These are phyloP conservation scores for Nemania serpens DNA, from an alignment of 2,329 filamentous ascomycete species.

Conservation along the genomic window DNA sequence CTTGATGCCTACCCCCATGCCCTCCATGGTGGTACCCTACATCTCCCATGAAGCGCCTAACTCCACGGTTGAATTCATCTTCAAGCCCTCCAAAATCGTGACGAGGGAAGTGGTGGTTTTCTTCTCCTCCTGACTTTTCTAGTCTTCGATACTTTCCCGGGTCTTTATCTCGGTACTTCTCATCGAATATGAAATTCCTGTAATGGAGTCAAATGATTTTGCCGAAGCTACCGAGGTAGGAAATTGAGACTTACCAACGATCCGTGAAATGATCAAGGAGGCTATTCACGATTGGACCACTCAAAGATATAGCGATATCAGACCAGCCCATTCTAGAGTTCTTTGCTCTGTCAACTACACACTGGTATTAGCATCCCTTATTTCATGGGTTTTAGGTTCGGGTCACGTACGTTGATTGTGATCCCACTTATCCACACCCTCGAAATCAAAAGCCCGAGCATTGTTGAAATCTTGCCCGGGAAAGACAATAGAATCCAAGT, in stretches of 20 bases:
- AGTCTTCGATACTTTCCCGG: constrained; percentile 55
- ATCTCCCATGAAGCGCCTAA: constrained; percentile 47
- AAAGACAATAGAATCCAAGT: constrained; percentile 77
- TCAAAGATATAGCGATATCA: constrained; percentile 78
- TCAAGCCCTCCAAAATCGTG: constrained; percentile 48
- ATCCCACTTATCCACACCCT: constrained; percentile 76
- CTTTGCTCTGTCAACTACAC: constrained; percentile 70
- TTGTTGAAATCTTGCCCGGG: constrained; percentile 95
- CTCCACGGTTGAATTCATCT: constrained; percentile 48
- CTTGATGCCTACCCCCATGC: constrained; percentile 23
- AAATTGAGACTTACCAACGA: constrained; percentile 63
- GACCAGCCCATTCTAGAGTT: constrained; percentile 92
- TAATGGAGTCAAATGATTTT: not conserved
- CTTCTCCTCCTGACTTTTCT: constrained; percentile 23
- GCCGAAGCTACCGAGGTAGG: not conserved
- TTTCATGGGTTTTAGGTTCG: not conserved
- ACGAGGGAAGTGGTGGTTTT: constrained; percentile 23
- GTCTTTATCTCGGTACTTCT: constrained; percentile 70
- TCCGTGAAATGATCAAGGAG: constrained; percentile 80
- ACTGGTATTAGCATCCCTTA: not conserved
- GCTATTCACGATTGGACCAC: constrained; percentile 75
- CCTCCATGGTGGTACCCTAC: constrained; percentile 33
- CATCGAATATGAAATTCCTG: constrained; percentile 81
- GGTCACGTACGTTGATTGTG: constrained; percentile 70
- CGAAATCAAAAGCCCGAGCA: constrained; percentile 80